phyloP scores from a whole-genome alignment of 495 filamentous ascomycete species.

The Thermothielavioides terrestris region DNA sequence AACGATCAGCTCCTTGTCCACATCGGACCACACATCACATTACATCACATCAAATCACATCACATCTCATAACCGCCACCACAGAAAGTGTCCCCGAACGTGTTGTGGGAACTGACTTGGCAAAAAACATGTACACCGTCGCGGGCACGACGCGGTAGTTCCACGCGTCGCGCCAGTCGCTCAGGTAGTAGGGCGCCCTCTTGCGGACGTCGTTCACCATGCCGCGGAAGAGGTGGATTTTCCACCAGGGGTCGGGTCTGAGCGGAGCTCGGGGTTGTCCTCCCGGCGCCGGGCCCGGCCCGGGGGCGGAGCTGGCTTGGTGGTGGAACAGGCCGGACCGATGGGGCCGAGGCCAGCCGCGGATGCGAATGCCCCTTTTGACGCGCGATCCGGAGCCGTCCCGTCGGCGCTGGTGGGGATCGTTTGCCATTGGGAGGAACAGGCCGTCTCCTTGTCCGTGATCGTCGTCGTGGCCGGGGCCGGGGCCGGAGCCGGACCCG shows the following conservation, averaged over 20 bases:
- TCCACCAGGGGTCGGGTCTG: constrained; percentile 47
- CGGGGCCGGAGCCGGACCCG: neutral
- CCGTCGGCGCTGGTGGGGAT: neutral
- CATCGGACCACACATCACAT: no score
- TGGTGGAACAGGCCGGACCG: neutral
- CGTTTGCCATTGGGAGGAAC: neutral
- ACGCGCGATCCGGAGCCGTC: neutral
- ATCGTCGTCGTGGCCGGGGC: neutral
- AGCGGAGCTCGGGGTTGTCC: constrained; percentile 9
- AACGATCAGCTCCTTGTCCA: no score
- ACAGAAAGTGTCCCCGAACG: no score
- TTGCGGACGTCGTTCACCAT: constrained; percentile 69
- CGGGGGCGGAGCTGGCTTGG: neutral
- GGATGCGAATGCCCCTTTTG: constrained; percentile 2
- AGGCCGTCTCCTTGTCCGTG: neutral
- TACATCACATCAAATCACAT: no score
- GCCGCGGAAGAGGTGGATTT: constrained; percentile 50
- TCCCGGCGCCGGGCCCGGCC: constrained; percentile 14
- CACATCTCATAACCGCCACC: no score
- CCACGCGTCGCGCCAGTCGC: constrained; percentile 78
- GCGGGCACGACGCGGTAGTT: constrained; percentile 75
- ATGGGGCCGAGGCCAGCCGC: constrained; percentile 2
- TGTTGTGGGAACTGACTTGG: constrained; percentile 58
- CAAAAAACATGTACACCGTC: constrained; percentile 86
- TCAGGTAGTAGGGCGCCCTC: constrained; percentile 63